These are phyloP conservation scores for Alternaria sp. DNA, from an alignment of 2,329 filamentous ascomycete species.

Conservation along the genomic window DNA sequence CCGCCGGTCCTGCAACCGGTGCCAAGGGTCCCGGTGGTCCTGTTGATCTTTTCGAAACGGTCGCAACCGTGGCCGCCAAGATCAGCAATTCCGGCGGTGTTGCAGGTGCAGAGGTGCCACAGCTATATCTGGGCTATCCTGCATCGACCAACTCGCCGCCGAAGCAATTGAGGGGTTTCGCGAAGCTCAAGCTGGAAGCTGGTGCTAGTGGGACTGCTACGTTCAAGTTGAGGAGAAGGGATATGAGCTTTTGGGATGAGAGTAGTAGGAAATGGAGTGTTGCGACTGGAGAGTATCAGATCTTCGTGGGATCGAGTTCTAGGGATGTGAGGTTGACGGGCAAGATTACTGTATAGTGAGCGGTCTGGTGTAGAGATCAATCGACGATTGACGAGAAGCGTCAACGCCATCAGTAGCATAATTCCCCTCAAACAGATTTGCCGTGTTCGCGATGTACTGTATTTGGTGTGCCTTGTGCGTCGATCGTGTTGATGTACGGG, in stretches of 20 bases:
- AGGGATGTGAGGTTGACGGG: conserved; percentile 49
- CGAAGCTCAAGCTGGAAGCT: conserved; percentile 45
- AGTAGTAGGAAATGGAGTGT: conserved; percentile 47
- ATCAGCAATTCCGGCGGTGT: conserved; percentile 50
- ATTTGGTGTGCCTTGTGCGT: background rate
- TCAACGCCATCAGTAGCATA: background rate
- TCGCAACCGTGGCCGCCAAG: conserved; percentile 47
- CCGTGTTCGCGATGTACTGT: background rate
- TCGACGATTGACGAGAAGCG: background rate
- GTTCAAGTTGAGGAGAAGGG: conserved; percentile 49
- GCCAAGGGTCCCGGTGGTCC: conserved; percentile 40
- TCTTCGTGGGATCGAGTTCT: conserved; percentile 48
- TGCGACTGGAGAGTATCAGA: conserved; percentile 44
- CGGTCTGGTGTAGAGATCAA: background rate
- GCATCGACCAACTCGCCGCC: conserved; percentile 41
- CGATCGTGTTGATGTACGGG: background rate
- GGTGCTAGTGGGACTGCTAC: conserved; percentile 43
- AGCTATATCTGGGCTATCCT: conserved; percentile 51
- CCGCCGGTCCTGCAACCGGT: conserved; percentile 37
- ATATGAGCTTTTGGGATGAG: conserved; percentile 51
- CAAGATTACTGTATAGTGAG: conserved; percentile 44
- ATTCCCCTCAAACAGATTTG: background rate
- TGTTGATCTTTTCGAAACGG: conserved; percentile 46
- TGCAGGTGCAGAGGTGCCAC: conserved; percentile 50
- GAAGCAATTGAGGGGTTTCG: conserved; percentile 51